phyloP scores from a whole-genome alignment of 2,329 filamentous ascomycete genomes.

The Daldinia sp. region DNA sequence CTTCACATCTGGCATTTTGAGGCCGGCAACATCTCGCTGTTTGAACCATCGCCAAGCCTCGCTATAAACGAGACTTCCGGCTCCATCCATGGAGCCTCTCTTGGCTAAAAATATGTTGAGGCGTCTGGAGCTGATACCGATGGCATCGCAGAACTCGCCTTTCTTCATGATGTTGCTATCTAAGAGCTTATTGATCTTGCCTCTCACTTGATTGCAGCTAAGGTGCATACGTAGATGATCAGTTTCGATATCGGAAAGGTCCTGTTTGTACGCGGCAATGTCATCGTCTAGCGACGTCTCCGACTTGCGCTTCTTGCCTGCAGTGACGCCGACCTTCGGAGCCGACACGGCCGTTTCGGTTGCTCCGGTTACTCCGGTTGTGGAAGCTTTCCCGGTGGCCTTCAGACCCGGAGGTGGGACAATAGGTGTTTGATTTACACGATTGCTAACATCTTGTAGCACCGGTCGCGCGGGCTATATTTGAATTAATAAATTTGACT shows the following conservation, averaged over 20 bases:
- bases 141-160: slow-evolving; percentile 36
- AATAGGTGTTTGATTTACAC: slow-evolving; percentile 10
- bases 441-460: slow-evolving; percentile 16
- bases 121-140: slow-evolving; percentile 10
- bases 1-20: slow-evolving; percentile 41
- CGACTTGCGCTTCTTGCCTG: slow-evolving; percentile 42
- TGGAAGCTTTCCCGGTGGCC: neutral
- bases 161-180: slow-evolving; percentile 41
- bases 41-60: slow-evolving; percentile 39
- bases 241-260: slow-evolving; percentile 34
- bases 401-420: neutral
- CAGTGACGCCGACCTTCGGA: neutral
- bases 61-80: slow-evolving; percentile 17
- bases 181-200: slow-evolving; percentile 37
- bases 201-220: slow-evolving; percentile 32
- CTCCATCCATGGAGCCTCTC: slow-evolving; percentile 30
- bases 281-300: slow-evolving; percentile 40
- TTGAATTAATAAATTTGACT: neutral
- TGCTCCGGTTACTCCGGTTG: neutral
- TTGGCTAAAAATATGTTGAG: slow-evolving; percentile 33
- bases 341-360: neutral
- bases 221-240: slow-evolving; percentile 19
- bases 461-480: slow-evolving; percentile 9
- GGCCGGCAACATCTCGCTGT: slow-evolving; percentile 36
- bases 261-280: slow-evolving; percentile 42